Percentiles rank a stretch among this genome's conserved stretches.
phyloP scores from a whole-genome alignment of 768 basidiomycete genomes.

The Calocera cornea region DNA sequence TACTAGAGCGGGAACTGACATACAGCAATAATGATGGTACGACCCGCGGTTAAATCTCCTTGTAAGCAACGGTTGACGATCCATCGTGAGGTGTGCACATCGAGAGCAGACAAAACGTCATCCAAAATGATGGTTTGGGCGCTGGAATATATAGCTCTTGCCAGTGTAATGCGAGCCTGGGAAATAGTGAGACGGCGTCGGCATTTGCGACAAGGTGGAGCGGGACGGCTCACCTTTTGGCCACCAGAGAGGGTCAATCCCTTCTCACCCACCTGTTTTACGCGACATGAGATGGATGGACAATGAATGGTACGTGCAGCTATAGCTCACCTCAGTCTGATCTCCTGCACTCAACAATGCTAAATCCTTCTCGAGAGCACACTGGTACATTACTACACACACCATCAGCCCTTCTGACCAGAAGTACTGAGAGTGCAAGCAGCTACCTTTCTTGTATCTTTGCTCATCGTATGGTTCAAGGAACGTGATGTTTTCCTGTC shows the following conservation, averaged over 20 bases:
- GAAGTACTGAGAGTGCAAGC: background rate
- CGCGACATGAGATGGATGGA: background rate
- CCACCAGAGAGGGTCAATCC: slow-evolving; percentile 47
- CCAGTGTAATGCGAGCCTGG: slow-evolving; percentile 40
- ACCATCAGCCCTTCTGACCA: background rate
- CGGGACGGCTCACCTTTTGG: slow-evolving; percentile 32
- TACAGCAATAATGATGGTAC: slow-evolving; percentile 44
- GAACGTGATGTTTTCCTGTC: slow-evolving; percentile 46
- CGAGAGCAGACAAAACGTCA: slow-evolving; percentile 28
- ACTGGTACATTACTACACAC: slow-evolving; percentile 26
- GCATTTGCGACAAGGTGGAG: background rate
- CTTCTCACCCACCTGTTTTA: slow-evolving; percentile 43
- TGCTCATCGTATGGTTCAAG: slow-evolving; percentile 30
- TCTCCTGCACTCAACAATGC: slow-evolving; percentile 46
- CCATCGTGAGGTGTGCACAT: slow-evolving; percentile 27
- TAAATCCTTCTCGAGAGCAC: slow-evolving; percentile 34
- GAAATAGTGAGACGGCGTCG: slow-evolving; percentile 11
- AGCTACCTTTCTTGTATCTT: slow-evolving; percentile 31
- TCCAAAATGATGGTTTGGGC: slow-evolving; percentile 49
- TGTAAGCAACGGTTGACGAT: slow-evolving; percentile 35
- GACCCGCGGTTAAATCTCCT: slow-evolving; percentile 34
- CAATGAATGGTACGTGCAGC: slow-evolving; percentile 11
- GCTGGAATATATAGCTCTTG: slow-evolving; percentile 44
- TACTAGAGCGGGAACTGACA: slow-evolving; percentile 9
- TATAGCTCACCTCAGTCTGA: slow-evolving; percentile 34